Percentiles rank a stretch among this genome's conserved stretches.
These are phyloP conservation scores for Exsudoporus frostii DNA, from an alignment of 768 basidiomycete genomes.

Conservation along the genomic window DNA sequence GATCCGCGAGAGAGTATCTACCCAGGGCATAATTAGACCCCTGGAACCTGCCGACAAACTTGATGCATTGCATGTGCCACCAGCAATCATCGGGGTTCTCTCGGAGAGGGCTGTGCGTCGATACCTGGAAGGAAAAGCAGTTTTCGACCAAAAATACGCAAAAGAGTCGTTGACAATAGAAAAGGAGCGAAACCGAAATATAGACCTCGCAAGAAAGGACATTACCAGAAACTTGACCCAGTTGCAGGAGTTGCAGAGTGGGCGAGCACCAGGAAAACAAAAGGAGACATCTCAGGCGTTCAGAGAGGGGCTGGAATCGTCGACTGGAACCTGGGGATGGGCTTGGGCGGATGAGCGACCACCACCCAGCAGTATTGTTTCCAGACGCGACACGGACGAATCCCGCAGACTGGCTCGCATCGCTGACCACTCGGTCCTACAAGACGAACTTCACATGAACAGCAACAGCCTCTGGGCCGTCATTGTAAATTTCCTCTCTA, in stretches of 20 bases:
- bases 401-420: slow-evolving; percentile 68
- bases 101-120: slow-evolving; percentile 74
- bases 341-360: slow-evolving; percentile 86
- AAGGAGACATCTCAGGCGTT: slow-evolving; percentile 19
- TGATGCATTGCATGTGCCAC: slow-evolving; percentile 59
- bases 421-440: slow-evolving; percentile 64
- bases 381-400: slow-evolving; percentile 83
- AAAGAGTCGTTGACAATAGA: slow-evolving; percentile 56
- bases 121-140: slow-evolving; percentile 60
- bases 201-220: slow-evolving; percentile 64
- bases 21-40: slow-evolving; percentile 74
- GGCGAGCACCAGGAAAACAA: slow-evolving; percentile 21
- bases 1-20: slow-evolving; percentile 89
- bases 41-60: slow-evolving; percentile 73
- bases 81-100: slow-evolving; percentile 66
- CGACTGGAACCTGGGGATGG: slow-evolving; percentile 68
- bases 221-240: slow-evolving; percentile 50
- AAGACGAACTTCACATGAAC: slow-evolving; percentile 55
- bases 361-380: slow-evolving; percentile 88
- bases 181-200: slow-evolving; percentile 60
- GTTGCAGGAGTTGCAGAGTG: slow-evolving; percentile 32
- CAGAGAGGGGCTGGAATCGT: slow-evolving; percentile 35
- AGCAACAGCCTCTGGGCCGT: slow-evolving; percentile 73
- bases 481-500: slow-evolving; percentile 61
- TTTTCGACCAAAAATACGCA: slow-evolving; percentile 68